Percentiles rank a stretch among this genome's conserved stretches.
Evolutionary conservation across 2,329 filamentous ascomycete species (phyloP).

Genomic region (Pseudocercospora macadamiae): DNA sequence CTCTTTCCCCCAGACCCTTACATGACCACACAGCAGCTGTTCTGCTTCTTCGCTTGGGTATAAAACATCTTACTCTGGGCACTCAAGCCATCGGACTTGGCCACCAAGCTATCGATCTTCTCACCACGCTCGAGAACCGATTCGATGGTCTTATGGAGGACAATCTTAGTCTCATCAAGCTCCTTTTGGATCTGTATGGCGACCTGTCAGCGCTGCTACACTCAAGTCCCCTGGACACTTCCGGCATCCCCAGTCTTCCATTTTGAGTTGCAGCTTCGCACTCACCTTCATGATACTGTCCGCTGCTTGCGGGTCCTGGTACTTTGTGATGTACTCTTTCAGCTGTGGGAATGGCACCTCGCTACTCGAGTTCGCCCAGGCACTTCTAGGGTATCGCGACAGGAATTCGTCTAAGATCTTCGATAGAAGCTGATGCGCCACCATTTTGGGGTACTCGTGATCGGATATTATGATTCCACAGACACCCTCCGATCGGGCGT

Average conservation of each 20-base stretch:
- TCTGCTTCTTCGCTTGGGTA: slow-evolving; percentile 67
- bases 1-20: slow-evolving; percentile 33
- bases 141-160: slow-evolving; percentile 96
- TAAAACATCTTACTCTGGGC: slow-evolving; percentile 98
- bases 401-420: slow-evolving; percentile 90
- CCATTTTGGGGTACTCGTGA: slow-evolving; percentile 63
- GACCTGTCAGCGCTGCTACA: slow-evolving; percentile 48
- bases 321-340: slow-evolving; percentile 75
- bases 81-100: slow-evolving; percentile 89
- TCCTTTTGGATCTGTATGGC: slow-evolving; percentile 78
- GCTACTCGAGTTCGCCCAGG: slow-evolving; percentile 60
- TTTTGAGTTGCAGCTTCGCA: neutral
- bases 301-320: slow-evolving; percentile 85
- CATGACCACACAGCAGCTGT: slow-evolving; percentile 62
- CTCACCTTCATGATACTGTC: slow-evolving; percentile 70
- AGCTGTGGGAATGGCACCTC: slow-evolving; percentile 68
- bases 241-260: too few species aligned
- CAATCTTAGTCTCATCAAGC: slow-evolving; percentile 95
- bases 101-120: slow-evolving; percentile 93
- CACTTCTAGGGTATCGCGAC: slow-evolving; percentile 69
- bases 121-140: slow-evolving; percentile 87
- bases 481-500: slow-evolving; percentile 50
- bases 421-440: slow-evolving; percentile 82
- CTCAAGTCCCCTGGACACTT: neutral
- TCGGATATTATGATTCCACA: slow-evolving; percentile 53